Conservation (phyloP, 805 yeast species). For the Millerago galiae region DNA sequence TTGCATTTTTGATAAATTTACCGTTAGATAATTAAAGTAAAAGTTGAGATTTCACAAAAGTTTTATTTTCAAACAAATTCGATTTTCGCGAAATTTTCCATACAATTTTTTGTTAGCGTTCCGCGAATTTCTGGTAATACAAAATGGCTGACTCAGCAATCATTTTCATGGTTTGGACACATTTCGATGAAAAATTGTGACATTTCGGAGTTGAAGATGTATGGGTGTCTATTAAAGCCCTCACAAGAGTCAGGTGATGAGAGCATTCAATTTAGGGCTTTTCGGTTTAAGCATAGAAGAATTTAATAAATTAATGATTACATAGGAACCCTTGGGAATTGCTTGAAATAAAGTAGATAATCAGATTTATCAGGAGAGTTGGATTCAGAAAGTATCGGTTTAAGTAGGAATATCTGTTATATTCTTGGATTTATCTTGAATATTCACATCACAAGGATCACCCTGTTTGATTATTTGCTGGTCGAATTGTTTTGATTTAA, state of each 20-base stretch:
- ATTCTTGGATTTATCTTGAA: too few species aligned
- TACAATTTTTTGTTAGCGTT: neutral
- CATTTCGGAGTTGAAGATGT: neutral
- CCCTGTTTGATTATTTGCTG: too few species aligned
- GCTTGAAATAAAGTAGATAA: too few species aligned
- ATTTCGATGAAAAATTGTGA: neutral
- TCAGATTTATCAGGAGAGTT: too few species aligned
- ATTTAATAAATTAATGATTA: too few species aligned
- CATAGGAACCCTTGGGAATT: too few species aligned
- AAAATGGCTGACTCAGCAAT: conserved; percentile 1
- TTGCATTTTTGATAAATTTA: conserved; percentile 33
- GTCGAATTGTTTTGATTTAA: neutral
- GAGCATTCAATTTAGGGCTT: too few species aligned
- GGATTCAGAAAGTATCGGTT: too few species aligned
- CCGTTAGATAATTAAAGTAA: conserved; percentile 10
- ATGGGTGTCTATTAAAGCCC: neutral
- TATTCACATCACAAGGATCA: too few species aligned
- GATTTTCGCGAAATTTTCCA: conserved; percentile 3
- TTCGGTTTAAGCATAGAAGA: too few species aligned
- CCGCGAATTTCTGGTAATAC: neutral
- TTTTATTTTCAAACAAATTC: conserved; percentile 8
- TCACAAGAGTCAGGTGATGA: too few species aligned
- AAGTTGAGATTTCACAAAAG: conserved; percentile 7
- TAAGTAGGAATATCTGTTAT: too few species aligned
- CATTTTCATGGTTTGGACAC: neutral